phyloP scores from a whole-genome alignment of 352 stramenopile species.

The Globisporangium carolinianum region DNA sequence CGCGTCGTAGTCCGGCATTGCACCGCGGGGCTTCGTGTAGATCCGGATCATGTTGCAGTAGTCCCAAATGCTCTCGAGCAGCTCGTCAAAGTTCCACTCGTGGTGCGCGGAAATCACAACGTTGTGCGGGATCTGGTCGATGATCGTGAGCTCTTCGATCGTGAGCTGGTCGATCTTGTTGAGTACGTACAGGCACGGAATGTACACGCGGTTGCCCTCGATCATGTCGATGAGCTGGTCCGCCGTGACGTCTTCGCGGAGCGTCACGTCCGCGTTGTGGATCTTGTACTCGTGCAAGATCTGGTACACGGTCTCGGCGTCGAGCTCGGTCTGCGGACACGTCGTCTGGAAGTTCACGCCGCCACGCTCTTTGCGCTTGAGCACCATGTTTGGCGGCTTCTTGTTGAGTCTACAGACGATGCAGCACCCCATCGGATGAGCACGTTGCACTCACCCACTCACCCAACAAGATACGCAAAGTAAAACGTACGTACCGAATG shows the following conservation, averaged over 20 bases:
- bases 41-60: conserved; percentile 97
- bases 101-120: conserved; percentile 96
- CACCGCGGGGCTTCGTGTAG: conserved; percentile 97
- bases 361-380: conserved; percentile 96
- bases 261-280: conserved; percentile 95
- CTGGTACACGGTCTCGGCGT: conserved; percentile 90
- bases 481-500: conserved; percentile 65
- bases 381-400: conserved; percentile 93
- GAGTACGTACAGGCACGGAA: conserved; percentile 97
- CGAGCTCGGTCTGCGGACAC: conserved; percentile 88
- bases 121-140: conserved; percentile 98
- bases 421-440: not conserved
- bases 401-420: conserved; percentile 89
- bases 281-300: conserved; percentile 99
- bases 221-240: conserved; percentile 99
- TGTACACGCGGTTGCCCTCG: conserved; percentile 97
- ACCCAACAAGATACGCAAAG: not conserved
- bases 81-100: conserved; percentile 97
- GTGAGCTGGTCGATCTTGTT: conserved; percentile 99
- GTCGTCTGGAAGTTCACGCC: conserved; percentile 97
- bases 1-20: conserved; percentile 94
- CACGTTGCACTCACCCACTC: not conserved
- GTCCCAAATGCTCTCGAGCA: conserved; percentile 97
- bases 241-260: conserved; percentile 94
- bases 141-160: conserved; percentile 98